Evolutionary conservation across 805 yeast genomes (phyloP).

Genomic region (Wickerhamomyces canadensis): DNA sequence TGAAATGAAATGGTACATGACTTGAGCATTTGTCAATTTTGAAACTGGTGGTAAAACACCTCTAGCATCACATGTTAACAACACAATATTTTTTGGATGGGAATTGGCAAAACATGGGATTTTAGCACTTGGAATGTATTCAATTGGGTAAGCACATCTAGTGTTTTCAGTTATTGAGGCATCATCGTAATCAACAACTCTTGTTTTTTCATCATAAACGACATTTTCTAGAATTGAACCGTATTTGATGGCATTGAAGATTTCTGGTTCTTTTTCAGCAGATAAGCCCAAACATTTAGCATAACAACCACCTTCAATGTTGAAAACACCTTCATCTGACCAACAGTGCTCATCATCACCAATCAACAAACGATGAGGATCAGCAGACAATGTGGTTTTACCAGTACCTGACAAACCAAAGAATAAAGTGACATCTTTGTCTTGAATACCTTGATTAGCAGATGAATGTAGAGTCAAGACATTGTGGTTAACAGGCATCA

Average conservation of each 20-base stretch:
- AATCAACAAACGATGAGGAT: constrained; percentile 85
- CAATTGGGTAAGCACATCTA: constrained; percentile 98
- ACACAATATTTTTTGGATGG: constrained; percentile 89
- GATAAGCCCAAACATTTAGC: constrained; percentile 92
- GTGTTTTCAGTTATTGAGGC: constrained; percentile 90
- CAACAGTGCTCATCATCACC: constrained; percentile 99
- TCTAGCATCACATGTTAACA: constrained; percentile 95
- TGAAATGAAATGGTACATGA: constrained; percentile 97
- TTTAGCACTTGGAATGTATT: constrained; percentile 92
- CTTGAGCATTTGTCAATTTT: constrained; percentile 88
- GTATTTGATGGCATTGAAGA: constrained; percentile 88
- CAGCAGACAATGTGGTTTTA: constrained; percentile 95
- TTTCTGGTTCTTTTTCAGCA: constrained; percentile 95
- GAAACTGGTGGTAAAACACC: constrained; percentile 98
- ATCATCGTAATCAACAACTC: constrained; percentile 82
- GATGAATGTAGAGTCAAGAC: constrained; percentile 94
- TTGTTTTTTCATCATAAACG: constrained; percentile 70
- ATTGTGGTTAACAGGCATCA: constrained; percentile 92
- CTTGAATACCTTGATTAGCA: constrained; percentile 79
- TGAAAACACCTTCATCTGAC: constrained; percentile 97
- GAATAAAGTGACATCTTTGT: constrained; percentile 88
- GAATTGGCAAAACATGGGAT: constrained; percentile 86
- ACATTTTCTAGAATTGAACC: constrained; percentile 95
- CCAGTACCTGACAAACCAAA: constrained; percentile 98
- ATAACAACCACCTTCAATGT: constrained; percentile 99